Percentiles rank a stretch among this genome's conserved stretches.
Evolutionary conservation across 208 protist genomes (phyloP).

Genomic region (Porcisia hertigi): DNA sequence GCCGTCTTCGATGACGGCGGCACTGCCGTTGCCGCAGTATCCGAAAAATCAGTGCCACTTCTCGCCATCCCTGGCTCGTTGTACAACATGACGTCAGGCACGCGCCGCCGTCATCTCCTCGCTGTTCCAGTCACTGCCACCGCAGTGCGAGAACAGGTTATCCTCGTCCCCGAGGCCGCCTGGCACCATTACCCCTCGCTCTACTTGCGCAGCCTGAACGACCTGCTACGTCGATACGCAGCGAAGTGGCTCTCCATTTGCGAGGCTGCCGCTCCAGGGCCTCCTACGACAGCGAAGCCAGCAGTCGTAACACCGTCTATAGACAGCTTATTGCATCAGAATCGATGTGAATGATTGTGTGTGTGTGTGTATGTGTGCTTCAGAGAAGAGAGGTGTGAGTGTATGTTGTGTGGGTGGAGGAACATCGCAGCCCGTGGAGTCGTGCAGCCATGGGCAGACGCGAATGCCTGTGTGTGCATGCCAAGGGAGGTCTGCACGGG

Average conservation of each 20-base stretch:
- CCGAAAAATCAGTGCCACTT: slow-evolving; percentile 21
- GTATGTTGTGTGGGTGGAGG: no score
- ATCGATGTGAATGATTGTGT: background rate
- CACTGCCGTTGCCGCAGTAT: background rate
- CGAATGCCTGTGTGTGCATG: no score
- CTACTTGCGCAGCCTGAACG: slow-evolving; percentile 53
- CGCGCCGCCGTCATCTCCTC: slow-evolving; percentile 24
- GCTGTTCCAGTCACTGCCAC: slow-evolving; percentile 11
- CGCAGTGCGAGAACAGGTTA: slow-evolving; percentile 28
- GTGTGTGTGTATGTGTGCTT: background rate
- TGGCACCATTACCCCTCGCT: slow-evolving; percentile 59
- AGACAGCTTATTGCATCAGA: background rate
- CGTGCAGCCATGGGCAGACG: no score
- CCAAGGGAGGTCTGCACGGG: no score
- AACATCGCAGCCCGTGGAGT: no score
- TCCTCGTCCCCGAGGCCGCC: slow-evolving; percentile 25
- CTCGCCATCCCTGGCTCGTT: slow-evolving; percentile 29
- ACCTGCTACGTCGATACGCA: slow-evolving; percentile 31
- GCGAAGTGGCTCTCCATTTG: slow-evolving; percentile 20
- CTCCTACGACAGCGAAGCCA: background rate
- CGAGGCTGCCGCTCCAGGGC: background rate
- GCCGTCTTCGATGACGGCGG: background rate
- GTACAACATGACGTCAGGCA: slow-evolving; percentile 29
- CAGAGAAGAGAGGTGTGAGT: background rate
- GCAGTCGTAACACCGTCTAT: background rate